phyloP scores from a whole-genome alignment of 2,329 filamentous ascomycete genomes.

The Microdochium paspali region DNA sequence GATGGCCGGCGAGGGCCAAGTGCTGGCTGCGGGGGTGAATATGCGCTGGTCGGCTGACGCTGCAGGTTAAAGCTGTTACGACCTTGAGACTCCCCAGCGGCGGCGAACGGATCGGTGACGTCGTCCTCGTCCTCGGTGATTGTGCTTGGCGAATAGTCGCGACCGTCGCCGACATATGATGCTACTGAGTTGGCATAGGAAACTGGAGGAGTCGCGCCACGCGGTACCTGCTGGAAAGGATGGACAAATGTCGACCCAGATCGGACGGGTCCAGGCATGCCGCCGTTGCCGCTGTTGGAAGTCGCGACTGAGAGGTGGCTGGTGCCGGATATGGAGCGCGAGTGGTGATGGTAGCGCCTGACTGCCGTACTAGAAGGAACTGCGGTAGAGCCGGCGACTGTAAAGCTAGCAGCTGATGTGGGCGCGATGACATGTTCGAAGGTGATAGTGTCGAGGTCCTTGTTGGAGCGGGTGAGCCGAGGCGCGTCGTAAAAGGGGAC shows the following conservation, averaged over 20 bases:
- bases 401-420: not conserved
- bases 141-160: conserved; percentile 42
- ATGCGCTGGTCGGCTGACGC: conserved; percentile 12
- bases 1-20: conserved; percentile 25
- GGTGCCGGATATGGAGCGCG: conserved; percentile 47
- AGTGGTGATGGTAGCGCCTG: conserved; percentile 42
- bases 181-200: conserved; percentile 48
- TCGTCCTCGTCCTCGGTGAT: conserved; percentile 45
- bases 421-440: conserved; percentile 14
- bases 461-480: conserved; percentile 5
- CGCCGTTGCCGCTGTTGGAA: conserved; percentile 34
- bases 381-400: not conserved
- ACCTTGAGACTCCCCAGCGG: conserved; percentile 8
- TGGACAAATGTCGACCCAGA: conserved; percentile 45
- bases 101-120: conserved; percentile 1
- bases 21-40: conserved; percentile 13
- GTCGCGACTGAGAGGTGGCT: conserved; percentile 49
- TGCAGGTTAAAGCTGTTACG: conserved; percentile 16
- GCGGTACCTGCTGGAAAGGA: conserved; percentile 55
- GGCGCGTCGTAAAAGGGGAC: conserved; percentile 12
- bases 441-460: conserved; percentile 39
- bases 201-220: conserved; percentile 49
- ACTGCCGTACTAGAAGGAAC: conserved; percentile 11
- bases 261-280: conserved; percentile 18
- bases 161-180: conserved; percentile 35